Base-by-base conservation (phyloP, 1,284 basidiomycete genomes). In the Malassezia sympodialis region DNA sequence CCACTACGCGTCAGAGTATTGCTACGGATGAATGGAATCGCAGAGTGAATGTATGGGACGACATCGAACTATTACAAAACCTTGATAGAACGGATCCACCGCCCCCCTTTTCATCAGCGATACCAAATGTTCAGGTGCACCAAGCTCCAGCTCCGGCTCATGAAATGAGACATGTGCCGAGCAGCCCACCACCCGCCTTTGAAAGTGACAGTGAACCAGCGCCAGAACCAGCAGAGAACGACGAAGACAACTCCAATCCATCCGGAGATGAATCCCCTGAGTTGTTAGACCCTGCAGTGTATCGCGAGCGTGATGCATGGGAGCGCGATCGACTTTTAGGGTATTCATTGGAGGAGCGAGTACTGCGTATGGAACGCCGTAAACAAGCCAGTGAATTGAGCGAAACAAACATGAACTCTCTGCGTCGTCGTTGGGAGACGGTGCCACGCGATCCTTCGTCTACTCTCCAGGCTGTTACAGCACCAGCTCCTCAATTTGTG, bases 101-200 rank as follows among this genome's bases (percentile, higher is more conserved):
- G 21, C 54, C 54, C 8, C 27, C 54, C 3, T 56, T 56, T 24
- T 21, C 24, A n/a, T 2, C 23, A 8, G 15, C 15, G 11, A 37
- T 4, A 2, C 32, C 37, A 30, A 14, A n/a, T 14, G n/a, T 6
- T 7, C 21, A n/a, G 17, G 15, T 5, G 24, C 10, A 7, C 2
- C 19, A 21, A 17, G 19, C 3, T 11, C 19, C 15, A 28, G 42
- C 6, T 7, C 4, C 23, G 4, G 24, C 23, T 12, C 21, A 6
- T 12, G 31, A 12, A 23, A 8, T 39, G 6, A 14, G n/a, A 15
- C 55, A 58, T 0, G 53, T 63, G 2, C 67, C 67, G 2, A 48
- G 51, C 32, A 67, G 65, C 34, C 67, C 67, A 4, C 67, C 67
- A 41, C 67, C 67, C 12, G 48, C 67, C 6, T 69, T 69, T 43